Conservation (phyloP, 768 basidiomycete genomes). For the Mycena crocata region DNA sequence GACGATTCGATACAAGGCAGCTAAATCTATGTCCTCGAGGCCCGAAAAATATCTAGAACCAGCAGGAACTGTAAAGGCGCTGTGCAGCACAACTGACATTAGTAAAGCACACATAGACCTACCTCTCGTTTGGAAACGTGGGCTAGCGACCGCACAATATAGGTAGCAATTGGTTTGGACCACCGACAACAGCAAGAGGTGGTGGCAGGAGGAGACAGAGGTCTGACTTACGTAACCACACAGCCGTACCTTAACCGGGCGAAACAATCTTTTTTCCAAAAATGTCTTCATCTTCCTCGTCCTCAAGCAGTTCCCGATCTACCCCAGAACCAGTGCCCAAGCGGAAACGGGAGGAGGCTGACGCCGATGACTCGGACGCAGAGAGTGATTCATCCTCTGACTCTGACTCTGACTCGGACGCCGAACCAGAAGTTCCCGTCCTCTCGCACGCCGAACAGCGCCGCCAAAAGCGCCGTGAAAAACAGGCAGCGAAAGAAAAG, state of each 20-base stretch:
- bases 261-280: slow-evolving; percentile 26
- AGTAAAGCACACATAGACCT: slow-evolving; percentile 23
- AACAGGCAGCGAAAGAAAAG: too few species aligned
- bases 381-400: slow-evolving; percentile 30
- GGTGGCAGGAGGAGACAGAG: slow-evolving; percentile 2
- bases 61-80: slow-evolving; percentile 25
- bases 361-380: slow-evolving; percentile 20
- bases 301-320: slow-evolving; percentile 39
- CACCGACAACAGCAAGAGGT: slow-evolving; percentile 5
- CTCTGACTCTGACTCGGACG: slow-evolving; percentile 41
- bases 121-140: slow-evolving; percentile 32
- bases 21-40: slow-evolving; percentile 18
- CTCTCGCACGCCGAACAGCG: slow-evolving; percentile 84
- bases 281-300: slow-evolving; percentile 47
- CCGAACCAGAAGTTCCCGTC: slow-evolving; percentile 55
- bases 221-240: too few species aligned
- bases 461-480: slow-evolving; percentile 64
- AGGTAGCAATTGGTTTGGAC: slow-evolving; percentile 8
- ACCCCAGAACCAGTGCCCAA: slow-evolving; percentile 39
- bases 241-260: too few species aligned
- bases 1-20: slow-evolving; percentile 15
- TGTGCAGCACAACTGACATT: slow-evolving; percentile 31
- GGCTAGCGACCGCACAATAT: slow-evolving; percentile 18
- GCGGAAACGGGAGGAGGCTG: slow-evolving; percentile 45
- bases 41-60: slow-evolving; percentile 27